Evolutionary conservation across 768 basidiomycete species (phyloP).

Genomic region (Hericium erinaceus): DNA sequence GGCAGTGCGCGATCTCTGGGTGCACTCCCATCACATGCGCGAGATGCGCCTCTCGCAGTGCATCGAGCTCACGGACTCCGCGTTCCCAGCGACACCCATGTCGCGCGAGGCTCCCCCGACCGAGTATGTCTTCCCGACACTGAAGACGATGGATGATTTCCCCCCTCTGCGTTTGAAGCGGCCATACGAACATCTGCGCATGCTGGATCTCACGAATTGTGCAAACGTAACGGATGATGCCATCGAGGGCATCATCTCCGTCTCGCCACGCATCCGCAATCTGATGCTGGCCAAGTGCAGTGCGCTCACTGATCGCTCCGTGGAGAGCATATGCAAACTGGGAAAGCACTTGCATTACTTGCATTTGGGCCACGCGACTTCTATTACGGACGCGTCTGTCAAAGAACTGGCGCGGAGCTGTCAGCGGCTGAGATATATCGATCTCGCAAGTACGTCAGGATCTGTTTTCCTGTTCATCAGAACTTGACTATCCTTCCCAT

Average conservation of each 20-base stretch:
- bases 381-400: constrained; percentile 86
- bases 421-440: constrained; percentile 87
- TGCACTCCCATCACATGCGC: constrained; percentile 70
- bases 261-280: constrained; percentile 78
- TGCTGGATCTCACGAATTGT: constrained; percentile 89
- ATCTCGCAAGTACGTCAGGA: constrained; percentile 77
- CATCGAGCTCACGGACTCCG: constrained; percentile 66
- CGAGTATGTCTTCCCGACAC: constrained; percentile 25
- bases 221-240: constrained; percentile 72
- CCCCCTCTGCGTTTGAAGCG: constrained; percentile 60
- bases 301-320: constrained; percentile 68
- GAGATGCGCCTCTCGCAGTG: constrained; percentile 86
- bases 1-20: constrained; percentile 79
- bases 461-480: background rate
- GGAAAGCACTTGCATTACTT: constrained; percentile 93
- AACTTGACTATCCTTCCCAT: constrained; percentile 11
- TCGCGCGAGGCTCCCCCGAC: constrained; percentile 31
- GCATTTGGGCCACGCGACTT: constrained; percentile 85
- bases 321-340: constrained; percentile 76
- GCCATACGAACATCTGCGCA: constrained; percentile 76
- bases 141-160: constrained; percentile 22
- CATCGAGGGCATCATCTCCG: constrained; percentile 71
- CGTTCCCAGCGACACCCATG: constrained; percentile 68
- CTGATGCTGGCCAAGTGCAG: constrained; percentile 82
- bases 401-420: constrained; percentile 77